Evolutionary conservation across 225 moss, liverwort and hornwort genomes (phyloP).

Genomic region (Pleurozium schreberi): DNA sequence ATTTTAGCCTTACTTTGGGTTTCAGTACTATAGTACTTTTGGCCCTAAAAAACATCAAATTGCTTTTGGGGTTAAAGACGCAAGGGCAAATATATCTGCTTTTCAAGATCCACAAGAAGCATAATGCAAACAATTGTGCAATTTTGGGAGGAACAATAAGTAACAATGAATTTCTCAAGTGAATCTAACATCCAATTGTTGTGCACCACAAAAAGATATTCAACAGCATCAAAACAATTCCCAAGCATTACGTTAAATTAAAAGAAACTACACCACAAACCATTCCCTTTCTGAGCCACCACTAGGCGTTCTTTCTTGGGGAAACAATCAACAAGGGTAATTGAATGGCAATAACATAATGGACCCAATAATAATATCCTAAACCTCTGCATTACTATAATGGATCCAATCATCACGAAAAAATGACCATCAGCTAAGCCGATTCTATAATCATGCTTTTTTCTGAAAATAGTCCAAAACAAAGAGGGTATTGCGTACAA

Average conservation of each 20-base stretch:
- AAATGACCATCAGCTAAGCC: not conserved
- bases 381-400: not conserved
- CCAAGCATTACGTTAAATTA: not conserved
- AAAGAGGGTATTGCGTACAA: not conserved
- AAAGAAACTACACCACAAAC: not conserved
- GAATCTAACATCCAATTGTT: not conserved
- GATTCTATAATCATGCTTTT: not conserved
- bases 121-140: not conserved
- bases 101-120: not conserved
- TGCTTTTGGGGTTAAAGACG: not conserved
- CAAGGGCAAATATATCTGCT: not conserved
- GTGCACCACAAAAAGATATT: not conserved
- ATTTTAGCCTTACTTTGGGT: too few species aligned
- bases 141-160: not conserved
- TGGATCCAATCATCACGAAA: not conserved
- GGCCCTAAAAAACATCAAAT: too few species aligned
- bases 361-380: not conserved
- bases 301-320: not conserved
- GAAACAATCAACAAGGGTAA: not conserved
- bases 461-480: not conserved
- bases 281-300: not conserved
- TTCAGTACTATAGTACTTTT: too few species aligned
- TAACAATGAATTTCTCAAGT: not conserved
- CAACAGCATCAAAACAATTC: not conserved
- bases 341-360: not conserved